Evolutionary conservation across 2,329 filamentous ascomycete species (phyloP).

Genomic region (Apiospora marii): DNA sequence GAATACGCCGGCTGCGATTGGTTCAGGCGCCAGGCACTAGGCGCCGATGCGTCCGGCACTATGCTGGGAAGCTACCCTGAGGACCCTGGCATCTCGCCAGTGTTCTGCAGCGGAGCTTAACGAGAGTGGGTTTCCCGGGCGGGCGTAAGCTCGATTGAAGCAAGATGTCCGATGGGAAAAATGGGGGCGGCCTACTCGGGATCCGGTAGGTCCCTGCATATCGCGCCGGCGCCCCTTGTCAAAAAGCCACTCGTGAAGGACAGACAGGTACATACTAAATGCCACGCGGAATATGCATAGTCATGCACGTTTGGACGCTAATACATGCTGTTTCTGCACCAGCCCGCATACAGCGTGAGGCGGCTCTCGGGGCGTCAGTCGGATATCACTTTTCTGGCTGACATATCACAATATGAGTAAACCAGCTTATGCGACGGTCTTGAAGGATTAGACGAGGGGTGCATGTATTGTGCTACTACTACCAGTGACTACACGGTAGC

Average conservation of each 20-base stretch:
- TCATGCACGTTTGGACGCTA: not conserved
- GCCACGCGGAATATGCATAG: not conserved
- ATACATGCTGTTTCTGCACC: not conserved
- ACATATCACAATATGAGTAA: not conserved
- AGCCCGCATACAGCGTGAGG: too few species aligned
- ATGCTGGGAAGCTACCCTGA: not conserved
- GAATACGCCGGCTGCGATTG: not conserved
- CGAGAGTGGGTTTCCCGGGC: not conserved
- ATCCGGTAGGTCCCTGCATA: not conserved
- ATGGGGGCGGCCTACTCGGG: not conserved
- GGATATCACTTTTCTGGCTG: not conserved
- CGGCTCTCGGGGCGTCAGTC: not conserved
- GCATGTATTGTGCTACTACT: not conserved
- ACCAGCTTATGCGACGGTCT: not conserved
- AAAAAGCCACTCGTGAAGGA: not conserved
- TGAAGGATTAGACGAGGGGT: not conserved
- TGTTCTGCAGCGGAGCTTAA: not conserved
- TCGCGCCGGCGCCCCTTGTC: not conserved
- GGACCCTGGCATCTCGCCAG: too few species aligned
- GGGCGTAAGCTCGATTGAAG: not conserved
- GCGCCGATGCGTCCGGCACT: not conserved
- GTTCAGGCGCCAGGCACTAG: not conserved
- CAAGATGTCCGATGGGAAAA: constrained; percentile 7
- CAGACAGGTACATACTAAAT: not conserved
- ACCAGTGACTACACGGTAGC: too few species aligned